Percentiles rank a stretch among this genome's conserved stretches.
Conservation (phyloP, 2,329 filamentous ascomycete species). For the Ceratocystis smalleyi region DNA sequence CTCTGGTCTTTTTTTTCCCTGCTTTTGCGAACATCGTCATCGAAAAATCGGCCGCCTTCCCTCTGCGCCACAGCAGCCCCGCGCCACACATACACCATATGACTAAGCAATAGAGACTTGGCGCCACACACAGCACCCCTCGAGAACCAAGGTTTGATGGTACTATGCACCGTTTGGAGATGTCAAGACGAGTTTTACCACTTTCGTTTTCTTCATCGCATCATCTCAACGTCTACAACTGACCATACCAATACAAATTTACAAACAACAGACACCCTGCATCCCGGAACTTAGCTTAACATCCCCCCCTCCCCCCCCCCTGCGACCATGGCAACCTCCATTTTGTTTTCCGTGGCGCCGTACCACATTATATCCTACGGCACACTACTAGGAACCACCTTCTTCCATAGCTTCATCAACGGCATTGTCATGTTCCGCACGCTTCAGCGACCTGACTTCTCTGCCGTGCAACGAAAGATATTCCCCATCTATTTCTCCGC, state of each 20-base stretch:
- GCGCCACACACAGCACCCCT: background rate
- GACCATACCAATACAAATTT: background rate
- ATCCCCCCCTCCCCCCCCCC: background rate
- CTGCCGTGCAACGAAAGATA: slow-evolving; percentile 59
- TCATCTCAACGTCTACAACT: background rate
- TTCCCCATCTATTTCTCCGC: slow-evolving; percentile 84
- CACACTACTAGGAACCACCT: slow-evolving; percentile 67
- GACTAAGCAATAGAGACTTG: background rate
- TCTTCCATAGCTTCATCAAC: slow-evolving; percentile 74
- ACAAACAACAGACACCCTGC: background rate
- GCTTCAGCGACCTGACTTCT: slow-evolving; percentile 67
- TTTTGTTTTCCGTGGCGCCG: slow-evolving; percentile 48
- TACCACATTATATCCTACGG: slow-evolving; percentile 75
- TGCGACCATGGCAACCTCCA: slow-evolving; percentile 20
- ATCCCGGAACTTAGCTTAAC: background rate
- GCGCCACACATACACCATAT: background rate
- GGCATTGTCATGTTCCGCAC: slow-evolving; percentile 61
- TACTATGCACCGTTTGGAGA: too few relatives aligned
- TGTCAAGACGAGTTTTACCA: too few relatives aligned
- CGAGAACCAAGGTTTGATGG: too few relatives aligned
- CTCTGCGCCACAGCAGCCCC: background rate
- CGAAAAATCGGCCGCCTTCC: slow-evolving; percentile 5
- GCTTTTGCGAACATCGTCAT: slow-evolving; percentile 12
- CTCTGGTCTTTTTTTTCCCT: background rate
- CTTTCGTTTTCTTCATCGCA: too few relatives aligned